These are phyloP conservation scores for Cercospora berteroae DNA, from an alignment of 2,329 filamentous ascomycete genomes.

Conservation along the genomic window DNA sequence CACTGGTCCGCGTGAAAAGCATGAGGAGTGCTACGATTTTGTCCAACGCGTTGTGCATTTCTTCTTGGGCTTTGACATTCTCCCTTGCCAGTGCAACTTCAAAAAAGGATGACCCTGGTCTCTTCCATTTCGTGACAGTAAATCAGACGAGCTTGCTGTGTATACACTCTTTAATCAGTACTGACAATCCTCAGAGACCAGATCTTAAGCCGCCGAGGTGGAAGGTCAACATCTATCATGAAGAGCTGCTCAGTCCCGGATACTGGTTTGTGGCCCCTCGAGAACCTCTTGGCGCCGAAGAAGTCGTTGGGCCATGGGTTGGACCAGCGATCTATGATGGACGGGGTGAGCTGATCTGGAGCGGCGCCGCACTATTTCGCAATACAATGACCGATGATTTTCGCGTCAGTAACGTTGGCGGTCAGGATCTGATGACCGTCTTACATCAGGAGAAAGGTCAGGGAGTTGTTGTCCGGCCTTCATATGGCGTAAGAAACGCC, in stretches of 20 bases:
- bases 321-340: constrained; percentile 18
- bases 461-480: constrained; percentile 9
- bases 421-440: constrained; percentile 13
- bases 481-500: constrained; percentile 11
- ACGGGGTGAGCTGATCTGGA: constrained; percentile 17
- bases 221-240: constrained; percentile 15
- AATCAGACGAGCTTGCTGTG: not conserved
- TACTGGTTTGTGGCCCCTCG: constrained; percentile 18
- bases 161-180: not conserved
- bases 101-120: not conserved
- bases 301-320: constrained; percentile 13
- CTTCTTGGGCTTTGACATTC: not conserved
- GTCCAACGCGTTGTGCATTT: not conserved
- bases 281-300: constrained; percentile 10
- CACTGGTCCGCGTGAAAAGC: not conserved
- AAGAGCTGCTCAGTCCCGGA: constrained; percentile 10
- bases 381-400: constrained; percentile 21
- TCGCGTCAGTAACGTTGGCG: constrained; percentile 18
- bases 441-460: constrained; percentile 3
- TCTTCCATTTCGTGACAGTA: not conserved
- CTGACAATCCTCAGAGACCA: constrained; percentile 6
- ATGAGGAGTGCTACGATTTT: not conserved
- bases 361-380: constrained; percentile 9
- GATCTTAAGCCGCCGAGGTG: constrained; percentile 15
- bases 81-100: not conserved